These are phyloP conservation scores for Cyclanthera cordifolia DNA, from an alignment of 306 rosid species.

Conservation along the genomic window DNA sequence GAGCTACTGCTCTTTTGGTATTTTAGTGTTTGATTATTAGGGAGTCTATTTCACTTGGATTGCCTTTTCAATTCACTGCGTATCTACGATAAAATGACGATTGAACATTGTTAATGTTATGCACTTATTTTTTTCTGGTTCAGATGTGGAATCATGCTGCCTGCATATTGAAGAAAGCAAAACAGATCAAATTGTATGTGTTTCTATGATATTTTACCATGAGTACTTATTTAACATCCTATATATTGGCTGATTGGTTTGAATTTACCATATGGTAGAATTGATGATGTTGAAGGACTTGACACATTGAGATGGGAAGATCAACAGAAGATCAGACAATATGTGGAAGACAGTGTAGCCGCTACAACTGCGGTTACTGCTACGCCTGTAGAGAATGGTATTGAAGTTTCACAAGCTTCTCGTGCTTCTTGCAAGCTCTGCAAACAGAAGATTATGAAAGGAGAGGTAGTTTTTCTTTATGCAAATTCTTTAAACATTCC, in stretches of 20 bases:
- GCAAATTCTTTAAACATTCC: not conserved
- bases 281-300: constrained; percentile 79
- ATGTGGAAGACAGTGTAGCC: constrained; percentile 40
- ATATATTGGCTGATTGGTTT: constrained; percentile 5
- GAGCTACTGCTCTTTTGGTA: too few relatives aligned
- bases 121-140: constrained; percentile 14
- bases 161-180: constrained; percentile 68
- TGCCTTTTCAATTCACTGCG: not conserved
- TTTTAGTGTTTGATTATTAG: not conserved
- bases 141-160: constrained; percentile 95
- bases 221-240: constrained; percentile 9
- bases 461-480: constrained; percentile 42
- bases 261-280: constrained; percentile 26
- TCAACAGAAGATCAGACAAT: constrained; percentile 69
- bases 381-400: constrained; percentile 28
- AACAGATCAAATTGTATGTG: constrained; percentile 80
- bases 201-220: constrained; percentile 9
- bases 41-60: not conserved
- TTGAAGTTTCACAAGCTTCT: constrained; percentile 69
- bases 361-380: constrained; percentile 14
- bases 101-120: not conserved
- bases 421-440: constrained; percentile 77
- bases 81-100: not conserved
- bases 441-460: constrained; percentile 58
- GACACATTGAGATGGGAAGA: constrained; percentile 90